phyloP scores from a whole-genome alignment of 768 basidiomycete species.

The Rhodotorula graminis region DNA sequence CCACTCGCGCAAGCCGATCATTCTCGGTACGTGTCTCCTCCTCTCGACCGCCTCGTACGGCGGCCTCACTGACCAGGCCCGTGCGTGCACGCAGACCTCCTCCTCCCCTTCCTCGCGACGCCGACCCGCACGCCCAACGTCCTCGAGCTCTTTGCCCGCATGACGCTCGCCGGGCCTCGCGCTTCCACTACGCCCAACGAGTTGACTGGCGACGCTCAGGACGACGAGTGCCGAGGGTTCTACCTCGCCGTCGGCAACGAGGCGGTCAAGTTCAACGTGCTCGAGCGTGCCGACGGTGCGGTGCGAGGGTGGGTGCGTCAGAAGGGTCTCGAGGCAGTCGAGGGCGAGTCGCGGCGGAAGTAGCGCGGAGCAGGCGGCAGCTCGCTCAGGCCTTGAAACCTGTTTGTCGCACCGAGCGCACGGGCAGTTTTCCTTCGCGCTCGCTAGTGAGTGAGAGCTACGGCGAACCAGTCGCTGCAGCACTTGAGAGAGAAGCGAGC shows the following conservation, averaged over 20 bases:
- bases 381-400: too few species aligned
- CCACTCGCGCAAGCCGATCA: constrained; percentile 33
- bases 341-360: too few species aligned
- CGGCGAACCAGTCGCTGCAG: too few species aligned
- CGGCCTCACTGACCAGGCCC: too few species aligned
- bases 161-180: constrained; percentile 6
- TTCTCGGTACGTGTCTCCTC: constrained; percentile 13
- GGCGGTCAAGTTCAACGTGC: constrained; percentile 36
- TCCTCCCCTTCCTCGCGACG: not conserved
- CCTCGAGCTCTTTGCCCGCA: constrained; percentile 35
- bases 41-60: too few species aligned
- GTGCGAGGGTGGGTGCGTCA: constrained; percentile 19
- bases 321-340: too few species aligned
- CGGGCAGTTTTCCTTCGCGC: too few species aligned
- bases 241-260: constrained; percentile 32
- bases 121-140: constrained; percentile 3
- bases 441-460: too few species aligned
- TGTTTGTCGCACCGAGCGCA: too few species aligned
- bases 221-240: not conserved
- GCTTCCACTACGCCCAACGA: not conserved
- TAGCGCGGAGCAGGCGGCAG: too few species aligned
- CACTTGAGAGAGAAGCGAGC: too few species aligned
- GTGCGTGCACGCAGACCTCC: constrained; percentile 4
- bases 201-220: too few species aligned
- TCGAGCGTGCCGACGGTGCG: not conserved